Conservation (phyloP, 306 rosid species). For the Gillenia trifoliata region DNA sequence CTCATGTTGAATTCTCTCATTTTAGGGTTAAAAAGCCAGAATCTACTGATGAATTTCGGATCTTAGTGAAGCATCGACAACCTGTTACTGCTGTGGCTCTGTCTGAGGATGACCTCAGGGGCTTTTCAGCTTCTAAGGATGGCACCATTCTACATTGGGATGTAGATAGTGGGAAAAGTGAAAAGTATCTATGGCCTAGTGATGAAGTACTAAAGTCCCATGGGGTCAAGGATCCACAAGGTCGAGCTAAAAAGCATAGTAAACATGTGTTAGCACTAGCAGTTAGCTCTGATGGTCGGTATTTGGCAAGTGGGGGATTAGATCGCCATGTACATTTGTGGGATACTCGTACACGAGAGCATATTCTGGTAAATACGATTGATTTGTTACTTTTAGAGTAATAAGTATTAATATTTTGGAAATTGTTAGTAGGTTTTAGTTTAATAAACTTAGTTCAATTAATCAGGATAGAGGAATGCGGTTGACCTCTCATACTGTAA, state of each 20-base stretch:
- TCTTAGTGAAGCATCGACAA: constrained; percentile 68
- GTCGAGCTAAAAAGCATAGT: constrained; percentile 67
- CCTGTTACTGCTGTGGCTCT: constrained; percentile 75
- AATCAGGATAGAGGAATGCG: background rate
- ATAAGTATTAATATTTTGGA: background rate
- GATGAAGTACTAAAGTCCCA: constrained; percentile 59
- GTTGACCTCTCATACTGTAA: background rate
- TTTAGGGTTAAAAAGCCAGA: constrained; percentile 61
- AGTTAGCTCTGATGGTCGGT: constrained; percentile 83
- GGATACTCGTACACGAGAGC: constrained; percentile 87
- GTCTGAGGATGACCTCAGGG: constrained; percentile 77
- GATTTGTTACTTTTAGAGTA: background rate
- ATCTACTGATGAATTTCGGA: constrained; percentile 49
- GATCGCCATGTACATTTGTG: constrained; percentile 97
- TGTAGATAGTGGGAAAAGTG: constrained; percentile 71
- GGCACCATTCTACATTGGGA: constrained; percentile 87
- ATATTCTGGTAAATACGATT: constrained; percentile 62
- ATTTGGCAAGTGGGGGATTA: constrained; percentile 84
- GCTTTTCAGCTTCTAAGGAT: constrained; percentile 93
- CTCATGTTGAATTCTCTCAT: background rate
- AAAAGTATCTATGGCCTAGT: constrained; percentile 78
- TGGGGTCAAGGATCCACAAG: constrained; percentile 79
- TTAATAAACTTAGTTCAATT: background rate
- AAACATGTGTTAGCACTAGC: constrained; percentile 64
- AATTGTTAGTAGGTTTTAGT: background rate